phyloP scores from a whole-genome alignment of 345 rosid species.

The Fremontodendron californicum region DNA sequence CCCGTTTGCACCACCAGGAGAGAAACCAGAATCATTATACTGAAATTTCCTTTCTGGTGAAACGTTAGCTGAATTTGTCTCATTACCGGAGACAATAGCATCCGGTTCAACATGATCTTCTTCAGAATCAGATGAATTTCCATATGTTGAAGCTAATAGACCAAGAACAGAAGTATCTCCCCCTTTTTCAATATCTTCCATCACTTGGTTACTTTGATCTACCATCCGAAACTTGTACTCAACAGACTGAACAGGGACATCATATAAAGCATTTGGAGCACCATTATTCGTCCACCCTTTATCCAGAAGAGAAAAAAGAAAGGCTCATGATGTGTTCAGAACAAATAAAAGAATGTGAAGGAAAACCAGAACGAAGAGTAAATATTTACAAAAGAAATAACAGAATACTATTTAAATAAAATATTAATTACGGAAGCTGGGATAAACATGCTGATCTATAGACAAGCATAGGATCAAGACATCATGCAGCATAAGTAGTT shows the following conservation, averaged over 20 bases:
- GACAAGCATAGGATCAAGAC: constrained; percentile 3
- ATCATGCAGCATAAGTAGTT: not conserved
- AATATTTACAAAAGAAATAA: not conserved
- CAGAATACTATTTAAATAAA: not conserved
- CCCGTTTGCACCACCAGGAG: constrained; percentile 23
- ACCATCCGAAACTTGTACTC: constrained; percentile 27
- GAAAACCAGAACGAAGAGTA: not conserved
- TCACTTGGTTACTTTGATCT: constrained; percentile 32
- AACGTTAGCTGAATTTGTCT: constrained; percentile 23
- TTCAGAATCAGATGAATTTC: constrained; percentile 89
- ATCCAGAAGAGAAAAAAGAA: not conserved
- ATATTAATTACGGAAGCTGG: not conserved
- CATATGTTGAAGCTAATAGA: constrained; percentile 74
- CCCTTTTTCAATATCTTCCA: constrained; percentile 26
- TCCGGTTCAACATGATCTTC: constrained; percentile 49
- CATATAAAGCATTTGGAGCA: constrained; percentile 31
- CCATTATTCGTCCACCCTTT: constrained; percentile 46
- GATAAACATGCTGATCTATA: not conserved
- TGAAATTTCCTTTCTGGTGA: constrained; percentile 27
- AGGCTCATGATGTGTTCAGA: not conserved
- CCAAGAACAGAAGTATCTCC: constrained; percentile 63
- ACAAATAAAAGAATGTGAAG: not conserved
- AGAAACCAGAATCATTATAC: constrained; percentile 17
- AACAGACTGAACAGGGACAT: constrained; percentile 43
- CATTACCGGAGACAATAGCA: constrained; percentile 26